Percentiles rank a stretch among this genome's conserved stretches.
Evolutionary conservation across 2,329 filamentous ascomycete genomes (phyloP).

Genomic region (Epichloe hybrida): DNA sequence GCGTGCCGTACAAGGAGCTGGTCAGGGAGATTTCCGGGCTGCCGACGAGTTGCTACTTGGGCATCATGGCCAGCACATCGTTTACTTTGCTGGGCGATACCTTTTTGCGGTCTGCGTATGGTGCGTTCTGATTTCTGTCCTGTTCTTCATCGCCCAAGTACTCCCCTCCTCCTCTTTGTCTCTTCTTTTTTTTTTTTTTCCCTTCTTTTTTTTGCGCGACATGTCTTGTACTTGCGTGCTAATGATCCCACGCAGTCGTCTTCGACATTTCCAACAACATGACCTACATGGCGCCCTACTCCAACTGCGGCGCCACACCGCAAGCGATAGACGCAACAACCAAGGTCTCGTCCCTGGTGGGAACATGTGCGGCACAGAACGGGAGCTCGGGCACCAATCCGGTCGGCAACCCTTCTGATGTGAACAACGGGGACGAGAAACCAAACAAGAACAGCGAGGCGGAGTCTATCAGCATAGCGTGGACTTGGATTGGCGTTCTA

Average conservation of each 20-base stretch:
- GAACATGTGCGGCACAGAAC: constrained; percentile 7
- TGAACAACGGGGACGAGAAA: background rate
- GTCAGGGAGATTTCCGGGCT: constrained; percentile 16
- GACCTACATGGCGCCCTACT: constrained; percentile 36
- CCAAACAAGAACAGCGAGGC: background rate
- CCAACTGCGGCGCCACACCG: constrained; percentile 29
- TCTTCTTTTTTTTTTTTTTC: no score
- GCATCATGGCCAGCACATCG: constrained; percentile 31
- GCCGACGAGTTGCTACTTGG: constrained; percentile 31
- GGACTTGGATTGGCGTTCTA: background rate
- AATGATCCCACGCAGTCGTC: constrained; percentile 21
- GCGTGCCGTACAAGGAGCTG: constrained; percentile 36
- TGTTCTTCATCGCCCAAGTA: no score
- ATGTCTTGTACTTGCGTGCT: no score
- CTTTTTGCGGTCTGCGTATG: constrained; percentile 38
- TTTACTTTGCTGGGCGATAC: constrained; percentile 41
- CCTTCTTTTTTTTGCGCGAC: no score
- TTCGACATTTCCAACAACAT: constrained; percentile 36
- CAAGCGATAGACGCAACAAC: constrained; percentile 8
- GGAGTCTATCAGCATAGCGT: background rate
- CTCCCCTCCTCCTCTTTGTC: no score
- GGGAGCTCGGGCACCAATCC: background rate
- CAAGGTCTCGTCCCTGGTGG: constrained; percentile 7
- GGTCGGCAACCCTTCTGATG: background rate
- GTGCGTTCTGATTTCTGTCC: constrained; percentile 16